Percentiles rank a stretch among this genome's conserved stretches.
Conservation (phyloP, 2,329 filamentous ascomycete species). For the Cytospora piceae region DNA sequence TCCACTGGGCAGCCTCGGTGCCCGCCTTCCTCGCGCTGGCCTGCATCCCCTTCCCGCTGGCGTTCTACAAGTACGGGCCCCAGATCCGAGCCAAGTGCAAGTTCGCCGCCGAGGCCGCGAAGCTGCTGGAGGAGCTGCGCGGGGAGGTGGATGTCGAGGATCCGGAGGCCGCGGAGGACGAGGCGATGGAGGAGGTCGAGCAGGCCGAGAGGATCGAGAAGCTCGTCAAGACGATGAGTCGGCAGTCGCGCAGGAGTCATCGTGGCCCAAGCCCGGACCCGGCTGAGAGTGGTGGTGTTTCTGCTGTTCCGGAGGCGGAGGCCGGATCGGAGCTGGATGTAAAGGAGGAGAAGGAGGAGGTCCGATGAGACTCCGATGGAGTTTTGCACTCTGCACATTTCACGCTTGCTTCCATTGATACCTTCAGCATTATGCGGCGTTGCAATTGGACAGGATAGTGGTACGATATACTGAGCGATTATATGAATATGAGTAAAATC, state of each 20-base stretch:
- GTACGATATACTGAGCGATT: not conserved
- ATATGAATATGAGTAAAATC: not conserved
- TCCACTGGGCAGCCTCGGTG: conserved; percentile 40
- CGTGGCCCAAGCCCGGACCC: conserved; percentile 9
- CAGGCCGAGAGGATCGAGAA: conserved; percentile 25
- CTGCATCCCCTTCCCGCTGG: conserved; percentile 46
- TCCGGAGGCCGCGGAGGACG: conserved; percentile 24
- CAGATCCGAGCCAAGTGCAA: conserved; percentile 41
- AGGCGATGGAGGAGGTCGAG: conserved; percentile 28
- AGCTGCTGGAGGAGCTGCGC: conserved; percentile 27
- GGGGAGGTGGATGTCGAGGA: conserved; percentile 2
- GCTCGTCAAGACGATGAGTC: conserved; percentile 28
- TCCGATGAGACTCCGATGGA: not conserved
- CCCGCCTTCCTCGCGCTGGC: conserved; percentile 45
- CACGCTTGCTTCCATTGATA: conserved; percentile 11
- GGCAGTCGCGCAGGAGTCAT: conserved; percentile 25
- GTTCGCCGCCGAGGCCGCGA: conserved; percentile 32
- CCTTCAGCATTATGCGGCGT: conserved; percentile 27
- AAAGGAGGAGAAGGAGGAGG: conserved; percentile 17
- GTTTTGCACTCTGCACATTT: not conserved
- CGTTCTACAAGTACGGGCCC: conserved; percentile 45
- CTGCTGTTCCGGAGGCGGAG: not conserved
- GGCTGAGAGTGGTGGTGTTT: not conserved
- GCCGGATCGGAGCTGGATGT: not conserved
- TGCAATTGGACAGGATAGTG: conserved; percentile 19